Conservation (phyloP, 1,139 yeast genomes). For the Sugiyamaella sp. region DNA sequence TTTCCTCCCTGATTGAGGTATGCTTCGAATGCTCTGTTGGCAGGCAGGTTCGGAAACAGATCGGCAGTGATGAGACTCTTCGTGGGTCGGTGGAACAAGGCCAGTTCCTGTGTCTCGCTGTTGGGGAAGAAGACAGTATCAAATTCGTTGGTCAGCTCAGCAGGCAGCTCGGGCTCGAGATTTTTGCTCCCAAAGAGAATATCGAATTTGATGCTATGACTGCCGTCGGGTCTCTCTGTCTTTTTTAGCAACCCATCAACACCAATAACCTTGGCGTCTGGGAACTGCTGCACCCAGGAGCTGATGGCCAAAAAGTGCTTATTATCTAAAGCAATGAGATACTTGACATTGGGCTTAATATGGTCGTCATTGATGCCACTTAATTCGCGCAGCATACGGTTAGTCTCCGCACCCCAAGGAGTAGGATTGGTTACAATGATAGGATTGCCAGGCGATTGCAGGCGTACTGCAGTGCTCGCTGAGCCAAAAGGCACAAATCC, state of each 20-base stretch:
- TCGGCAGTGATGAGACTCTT: conserved; percentile 60
- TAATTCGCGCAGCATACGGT: conserved; percentile 48
- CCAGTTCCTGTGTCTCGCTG: conserved; percentile 58
- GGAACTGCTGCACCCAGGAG: conserved; percentile 53
- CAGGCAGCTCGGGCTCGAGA: conserved; percentile 32
- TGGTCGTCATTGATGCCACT: conserved; percentile 38
- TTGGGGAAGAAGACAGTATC: conserved; percentile 59
- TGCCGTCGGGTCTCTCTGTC: conserved; percentile 24
- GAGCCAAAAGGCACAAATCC: conserved; percentile 48
- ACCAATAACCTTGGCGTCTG: conserved; percentile 55
- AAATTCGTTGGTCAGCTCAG: conserved; percentile 45
- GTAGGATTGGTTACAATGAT: conserved; percentile 62
- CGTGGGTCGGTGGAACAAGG: conserved; percentile 51
- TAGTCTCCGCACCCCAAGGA: conserved; percentile 53
- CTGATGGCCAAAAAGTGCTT: conserved; percentile 44
- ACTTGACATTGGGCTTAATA: conserved; percentile 40
- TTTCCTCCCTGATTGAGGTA: background rate
- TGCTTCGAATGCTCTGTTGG: conserved; percentile 43
- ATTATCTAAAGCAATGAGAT: conserved; percentile 41
- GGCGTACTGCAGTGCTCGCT: conserved; percentile 54
- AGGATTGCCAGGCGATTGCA: conserved; percentile 43
- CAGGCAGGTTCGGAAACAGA: conserved; percentile 55
- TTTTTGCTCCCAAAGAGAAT: conserved; percentile 42
- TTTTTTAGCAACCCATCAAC: conserved; percentile 47
- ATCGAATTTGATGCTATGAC: conserved; percentile 44